A percentile compares a stretch with the other conserved stretches of the same genome.
These are phyloP conservation scores for Magnusiomyces ingens DNA, from an alignment of 1,139 yeast genomes.

Conservation along the genomic window DNA sequence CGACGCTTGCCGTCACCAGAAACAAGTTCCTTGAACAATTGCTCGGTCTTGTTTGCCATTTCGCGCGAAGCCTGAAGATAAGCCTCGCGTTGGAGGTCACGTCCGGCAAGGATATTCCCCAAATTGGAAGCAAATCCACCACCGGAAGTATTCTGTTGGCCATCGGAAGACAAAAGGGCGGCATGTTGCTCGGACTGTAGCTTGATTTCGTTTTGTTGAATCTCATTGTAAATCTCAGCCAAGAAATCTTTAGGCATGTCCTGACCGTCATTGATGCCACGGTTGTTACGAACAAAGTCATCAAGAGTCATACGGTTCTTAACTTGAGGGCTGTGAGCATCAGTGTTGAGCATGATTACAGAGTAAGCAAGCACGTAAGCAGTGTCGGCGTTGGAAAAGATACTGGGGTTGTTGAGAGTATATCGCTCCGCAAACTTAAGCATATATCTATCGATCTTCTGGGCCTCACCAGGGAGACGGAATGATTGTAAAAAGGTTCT, in stretches of 20 bases:
- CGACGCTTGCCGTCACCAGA: constrained; percentile 35
- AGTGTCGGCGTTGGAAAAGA: constrained; percentile 87
- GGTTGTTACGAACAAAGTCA: constrained; percentile 76
- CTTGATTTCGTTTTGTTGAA: constrained; percentile 76
- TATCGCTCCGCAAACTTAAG: constrained; percentile 92
- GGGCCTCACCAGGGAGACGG: constrained; percentile 96
- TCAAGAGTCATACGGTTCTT: constrained; percentile 82
- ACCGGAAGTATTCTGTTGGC: constrained; percentile 34
- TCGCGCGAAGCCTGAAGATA: constrained; percentile 89
- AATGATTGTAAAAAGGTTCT: constrained; percentile 79
- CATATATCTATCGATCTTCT: constrained; percentile 94
- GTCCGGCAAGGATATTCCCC: constrained; percentile 54
- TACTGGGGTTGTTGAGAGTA: constrained; percentile 75
- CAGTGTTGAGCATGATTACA: constrained; percentile 88
- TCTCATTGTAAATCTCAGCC: constrained; percentile 64
- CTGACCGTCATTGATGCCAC: constrained; percentile 90
- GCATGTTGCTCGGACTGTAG: constrained; percentile 91
- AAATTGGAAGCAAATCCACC: constrained; percentile 36
- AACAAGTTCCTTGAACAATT: constrained; percentile 66
- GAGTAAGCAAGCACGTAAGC: constrained; percentile 92
- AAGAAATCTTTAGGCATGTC: constrained; percentile 74
- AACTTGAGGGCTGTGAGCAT: constrained; percentile 82
- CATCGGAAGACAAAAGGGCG: constrained; percentile 66
- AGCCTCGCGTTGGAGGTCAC: constrained; percentile 76
- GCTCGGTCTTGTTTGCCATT: constrained; percentile 84